Evolutionary conservation across 192 early-diverging fungal species (phyloP).

Genomic region (Spinellus fusiger): DNA sequence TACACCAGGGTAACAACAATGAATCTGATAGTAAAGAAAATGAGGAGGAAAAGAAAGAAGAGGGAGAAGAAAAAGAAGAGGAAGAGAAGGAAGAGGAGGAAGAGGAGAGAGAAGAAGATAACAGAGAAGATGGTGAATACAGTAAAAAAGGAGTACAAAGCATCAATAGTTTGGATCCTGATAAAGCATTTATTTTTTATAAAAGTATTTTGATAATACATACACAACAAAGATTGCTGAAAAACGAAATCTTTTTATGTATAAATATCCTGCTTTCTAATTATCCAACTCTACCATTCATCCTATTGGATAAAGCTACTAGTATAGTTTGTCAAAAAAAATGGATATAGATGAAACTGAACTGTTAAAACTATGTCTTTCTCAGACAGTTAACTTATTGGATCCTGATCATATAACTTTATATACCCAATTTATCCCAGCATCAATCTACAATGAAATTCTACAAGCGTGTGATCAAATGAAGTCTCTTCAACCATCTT

Average conservation of each 20-base stretch:
- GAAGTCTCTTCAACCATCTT: conserved; percentile 11
- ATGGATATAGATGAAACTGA: conserved; percentile 11
- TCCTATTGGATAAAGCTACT: conserved; percentile 7
- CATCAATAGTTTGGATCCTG: background rate
- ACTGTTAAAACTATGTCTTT: conserved; percentile 14
- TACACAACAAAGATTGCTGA: conserved; percentile 9
- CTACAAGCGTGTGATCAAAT: conserved; percentile 11
- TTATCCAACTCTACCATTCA: conserved; percentile 7
- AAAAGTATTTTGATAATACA: conserved; percentile 3
- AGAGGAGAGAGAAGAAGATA: background rate
- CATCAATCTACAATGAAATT: conserved; percentile 15
- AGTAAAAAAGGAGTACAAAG: background rate
- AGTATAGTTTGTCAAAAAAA: conserved; percentile 6
- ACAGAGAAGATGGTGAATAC: background rate
- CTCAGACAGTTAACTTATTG: conserved; percentile 14
- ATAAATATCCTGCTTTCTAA: conserved; percentile 9
- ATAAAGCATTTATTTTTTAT: conserved; percentile 7
- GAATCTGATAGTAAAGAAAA: conserved; percentile 7
- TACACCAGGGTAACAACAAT: conserved; percentile 3
- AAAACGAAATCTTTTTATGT: conserved; percentile 2
- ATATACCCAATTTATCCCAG: conserved; percentile 10
- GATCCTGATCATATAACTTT: conserved; percentile 4
- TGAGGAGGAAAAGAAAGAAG: conserved; percentile 3
- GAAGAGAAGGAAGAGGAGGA: background rate
- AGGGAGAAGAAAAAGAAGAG: background rate